Evolutionary conservation across 768 basidiomycete species (phyloP), one percentile per base, ranked within the genome.

Genomic region (Amanita polypyramis): DNA sequence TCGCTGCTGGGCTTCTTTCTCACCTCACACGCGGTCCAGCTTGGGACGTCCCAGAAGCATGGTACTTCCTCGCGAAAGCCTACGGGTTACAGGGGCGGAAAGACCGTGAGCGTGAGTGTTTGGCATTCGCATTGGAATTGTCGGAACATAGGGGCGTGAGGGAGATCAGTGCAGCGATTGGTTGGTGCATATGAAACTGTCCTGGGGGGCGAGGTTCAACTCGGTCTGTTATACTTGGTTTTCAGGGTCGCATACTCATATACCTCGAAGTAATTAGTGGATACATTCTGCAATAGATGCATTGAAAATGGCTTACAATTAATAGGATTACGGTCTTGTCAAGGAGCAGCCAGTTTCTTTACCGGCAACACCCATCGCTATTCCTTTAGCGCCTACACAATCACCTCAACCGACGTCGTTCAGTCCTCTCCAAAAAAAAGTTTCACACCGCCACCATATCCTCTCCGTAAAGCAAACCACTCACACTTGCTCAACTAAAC

Each of bases 11-110:
- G 2, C 66, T 94, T 56, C 72, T 98, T 21, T 76, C 76, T 1
- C 79, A 86, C 53, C 59, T 92, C 41, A 88, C 91, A 0, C 77
- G 79, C 34, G 88, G 85, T 0, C 67, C 70, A 0, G 95, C 85
- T 9, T 97, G 93, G 92, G 85, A 96, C 60, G 76, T 86, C 1
- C 79, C 93, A 0, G 95, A 98, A 61, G 94, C 87, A 20, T 99
- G 95, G 95, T 95, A 85, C 62, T 87, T 81, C 61, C 73, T 98
- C 11, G 88, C 82, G 5, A 89, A 82, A 57, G 84, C 83, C 19
- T 85, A 85, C 57, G 80, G 82, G 41, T 59, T 81, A 54, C 89
- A 88, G 57, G 83, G 76, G 2, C 74, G 83, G 43, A 77, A 75
- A 52, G 82, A 80, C 43, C 70, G 77, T 43, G 86, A 88, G 57